These are phyloP conservation scores for Solanum stenotomum DNA, from an alignment of 257 asterid genomes.

Conservation along the genomic window DNA sequence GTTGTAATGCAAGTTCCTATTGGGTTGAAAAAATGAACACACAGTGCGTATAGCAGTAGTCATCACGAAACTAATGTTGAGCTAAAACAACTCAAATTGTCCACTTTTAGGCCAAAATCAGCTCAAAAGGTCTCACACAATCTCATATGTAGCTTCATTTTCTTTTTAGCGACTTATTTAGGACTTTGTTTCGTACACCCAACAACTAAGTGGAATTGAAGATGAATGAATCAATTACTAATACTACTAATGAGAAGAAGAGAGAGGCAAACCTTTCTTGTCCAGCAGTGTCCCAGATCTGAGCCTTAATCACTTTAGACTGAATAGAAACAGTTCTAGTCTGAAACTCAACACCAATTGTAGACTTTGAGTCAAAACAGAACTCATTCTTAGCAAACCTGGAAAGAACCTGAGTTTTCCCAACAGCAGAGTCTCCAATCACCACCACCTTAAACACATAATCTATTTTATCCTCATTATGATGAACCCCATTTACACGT, in stretches of 20 bases:
- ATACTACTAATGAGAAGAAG: neutral
- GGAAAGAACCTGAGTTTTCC: conserved; percentile 66
- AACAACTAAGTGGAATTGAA: neutral
- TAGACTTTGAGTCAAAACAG: conserved; percentile 64
- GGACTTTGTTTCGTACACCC: neutral
- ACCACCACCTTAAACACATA: conserved; percentile 78
- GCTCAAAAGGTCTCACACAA: neutral
- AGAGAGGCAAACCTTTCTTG: conserved; percentile 51
- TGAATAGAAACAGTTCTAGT: conserved; percentile 49
- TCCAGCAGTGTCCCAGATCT: conserved; percentile 94
- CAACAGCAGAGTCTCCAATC: conserved; percentile 79
- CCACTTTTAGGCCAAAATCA: neutral
- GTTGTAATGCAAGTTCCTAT: neutral
- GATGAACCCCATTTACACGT: neutral
- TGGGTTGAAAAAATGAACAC: neutral
- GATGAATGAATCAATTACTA: neutral
- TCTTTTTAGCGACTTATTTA: neutral
- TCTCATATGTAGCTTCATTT: neutral
- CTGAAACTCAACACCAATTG: conserved; percentile 77
- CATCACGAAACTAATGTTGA: neutral
- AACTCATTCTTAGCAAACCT: conserved; percentile 72
- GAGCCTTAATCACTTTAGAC: conserved; percentile 69
- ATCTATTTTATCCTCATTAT: conserved; percentile 30
- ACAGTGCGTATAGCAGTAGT: neutral
- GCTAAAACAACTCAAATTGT: neutral